Conservation (phyloP, 768 basidiomycete species). For the Dioszegia hungarica region DNA sequence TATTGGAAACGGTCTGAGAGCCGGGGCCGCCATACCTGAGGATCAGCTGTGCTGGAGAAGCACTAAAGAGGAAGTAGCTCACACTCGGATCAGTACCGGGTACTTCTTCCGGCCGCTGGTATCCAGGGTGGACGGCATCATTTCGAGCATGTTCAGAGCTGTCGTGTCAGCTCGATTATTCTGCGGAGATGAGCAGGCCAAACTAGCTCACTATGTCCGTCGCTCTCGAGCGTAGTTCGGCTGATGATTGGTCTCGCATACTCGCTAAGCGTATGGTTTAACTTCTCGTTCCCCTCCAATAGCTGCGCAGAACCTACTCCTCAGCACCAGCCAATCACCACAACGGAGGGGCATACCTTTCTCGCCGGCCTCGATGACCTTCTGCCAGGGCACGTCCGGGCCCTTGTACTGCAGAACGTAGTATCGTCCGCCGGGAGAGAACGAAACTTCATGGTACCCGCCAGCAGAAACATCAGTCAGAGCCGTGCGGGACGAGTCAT, state of each 20-base stretch:
- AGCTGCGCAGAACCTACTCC: conserved; percentile 56
- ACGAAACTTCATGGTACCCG: conserved; percentile 63
- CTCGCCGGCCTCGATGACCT: conserved; percentile 56
- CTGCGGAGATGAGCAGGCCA: neutral
- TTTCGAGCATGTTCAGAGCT: conserved; percentile 87
- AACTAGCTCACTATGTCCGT: conserved; percentile 76
- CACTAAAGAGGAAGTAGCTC: conserved; percentile 16
- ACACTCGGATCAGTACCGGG: conserved; percentile 87
- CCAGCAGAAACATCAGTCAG: conserved; percentile 49
- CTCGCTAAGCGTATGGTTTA: conserved; percentile 61
- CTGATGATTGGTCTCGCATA: conserved; percentile 69
- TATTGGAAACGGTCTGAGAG: conserved; percentile 69
- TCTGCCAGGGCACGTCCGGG: conserved; percentile 82
- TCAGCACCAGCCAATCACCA: neutral
- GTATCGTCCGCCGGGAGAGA: conserved; percentile 81
- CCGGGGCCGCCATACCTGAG: conserved; percentile 74
- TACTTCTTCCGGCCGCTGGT: conserved; percentile 93
- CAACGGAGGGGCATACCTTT: conserved; percentile 10
- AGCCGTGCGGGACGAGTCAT: conserved; percentile 21
- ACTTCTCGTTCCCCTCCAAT: conserved; percentile 64
- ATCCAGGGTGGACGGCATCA: conserved; percentile 88
- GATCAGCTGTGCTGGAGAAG: conserved; percentile 1
- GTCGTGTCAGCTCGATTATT: conserved; percentile 10
- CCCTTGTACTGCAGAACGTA: conserved; percentile 76
- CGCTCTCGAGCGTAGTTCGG: conserved; percentile 68